Evolutionary conservation across 1,284 basidiomycete genomes (phyloP).

Genomic region (Amylostereum areolatum): DNA sequence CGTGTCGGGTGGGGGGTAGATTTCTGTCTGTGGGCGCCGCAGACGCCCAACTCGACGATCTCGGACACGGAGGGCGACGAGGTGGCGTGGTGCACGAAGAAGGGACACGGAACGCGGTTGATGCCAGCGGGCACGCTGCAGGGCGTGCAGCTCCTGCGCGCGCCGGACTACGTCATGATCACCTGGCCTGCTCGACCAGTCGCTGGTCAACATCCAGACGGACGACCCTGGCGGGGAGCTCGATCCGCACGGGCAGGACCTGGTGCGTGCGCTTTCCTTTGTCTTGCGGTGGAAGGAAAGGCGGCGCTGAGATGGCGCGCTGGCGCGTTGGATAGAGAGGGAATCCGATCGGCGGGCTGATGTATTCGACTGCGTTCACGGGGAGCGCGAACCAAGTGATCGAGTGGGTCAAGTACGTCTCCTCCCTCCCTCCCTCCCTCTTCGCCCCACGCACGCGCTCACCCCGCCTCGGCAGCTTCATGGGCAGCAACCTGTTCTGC

Average conservation of each 20-base stretch:
- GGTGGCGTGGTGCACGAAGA: slow-evolving; percentile 74
- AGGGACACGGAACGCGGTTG: slow-evolving; percentile 58
- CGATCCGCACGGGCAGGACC: slow-evolving; percentile 55
- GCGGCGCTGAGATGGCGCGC: no score
- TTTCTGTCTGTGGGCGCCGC: slow-evolving; percentile 62
- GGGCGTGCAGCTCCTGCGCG: slow-evolving; percentile 62
- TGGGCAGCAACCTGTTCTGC: slow-evolving; percentile 40
- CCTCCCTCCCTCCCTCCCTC: background rate
- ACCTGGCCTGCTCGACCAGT: slow-evolving; percentile 60
- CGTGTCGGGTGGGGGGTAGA: slow-evolving; percentile 25
- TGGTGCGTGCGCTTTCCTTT: slow-evolving; percentile 24
- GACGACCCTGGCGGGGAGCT: slow-evolving; percentile 67
- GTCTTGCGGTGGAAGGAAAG: no score
- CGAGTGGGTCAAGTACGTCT: slow-evolving; percentile 39
- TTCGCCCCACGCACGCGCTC: no score
- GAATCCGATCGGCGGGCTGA: background rate
- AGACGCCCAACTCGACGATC: slow-evolving; percentile 39
- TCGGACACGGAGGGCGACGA: slow-evolving; percentile 62
- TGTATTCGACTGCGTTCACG: slow-evolving; percentile 11
- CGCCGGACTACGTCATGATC: slow-evolving; percentile 61
- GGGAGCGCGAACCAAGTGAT: slow-evolving; percentile 28
- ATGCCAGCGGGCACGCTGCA: slow-evolving; percentile 58
- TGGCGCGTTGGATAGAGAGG: background rate
- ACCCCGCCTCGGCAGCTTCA: slow-evolving; percentile 27
- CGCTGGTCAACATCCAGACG: slow-evolving; percentile 42